Evolutionary conservation across 495 filamentous ascomycete species (phyloP), one percentile per base, ranked within the genome.

Genomic region (Penicillium coffeae): DNA sequence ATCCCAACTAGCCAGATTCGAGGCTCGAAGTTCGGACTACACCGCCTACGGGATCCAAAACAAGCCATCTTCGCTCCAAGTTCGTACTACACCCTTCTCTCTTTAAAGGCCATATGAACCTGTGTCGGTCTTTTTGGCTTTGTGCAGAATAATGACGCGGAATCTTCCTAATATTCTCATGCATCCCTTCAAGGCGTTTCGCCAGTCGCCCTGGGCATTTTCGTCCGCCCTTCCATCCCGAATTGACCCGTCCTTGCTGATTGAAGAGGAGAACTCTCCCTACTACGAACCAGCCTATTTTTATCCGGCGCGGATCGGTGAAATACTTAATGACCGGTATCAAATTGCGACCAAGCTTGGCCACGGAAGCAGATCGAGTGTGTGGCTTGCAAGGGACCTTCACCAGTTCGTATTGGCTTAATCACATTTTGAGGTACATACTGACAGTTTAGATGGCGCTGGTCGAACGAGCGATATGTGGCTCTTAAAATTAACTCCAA

Each of bases 291-390:
- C 58, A 8, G 48, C 60, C 30, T 42, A 43, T 21, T 73, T 66
- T 48, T 72, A 68, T 60, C 68, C 70, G 2, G 62, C 51, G 13
- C 53, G 51, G 16, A 21, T 69, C 15, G 70, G 68, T 8, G 66
- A 71, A 10, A 45, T 72, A 7, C 50, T 73, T 10, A 56, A 65
- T 35, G 44, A 58, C 37, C 50, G 63, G 34, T 75, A 72, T 50
- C 64, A 71, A 53, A 51, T 70, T 40, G 43, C 63, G 13, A 55
- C 63, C 8, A 75, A 72, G 47, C 54, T 75, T 51, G 71, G 69
- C 34, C 66, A 65, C 44, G 66, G 70, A 15, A 58, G 43, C 7
- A 50, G 56, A 47, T 70, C 66, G 21, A 70, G 61, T 30, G 54
- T 68, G n/a, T 71, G 68, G 69, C 58, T 73, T 42, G 64, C 69